These are phyloP conservation scores for Ustilago sp. DNA, from an alignment of 1,284 basidiomycete species.

Conservation along the genomic window DNA sequence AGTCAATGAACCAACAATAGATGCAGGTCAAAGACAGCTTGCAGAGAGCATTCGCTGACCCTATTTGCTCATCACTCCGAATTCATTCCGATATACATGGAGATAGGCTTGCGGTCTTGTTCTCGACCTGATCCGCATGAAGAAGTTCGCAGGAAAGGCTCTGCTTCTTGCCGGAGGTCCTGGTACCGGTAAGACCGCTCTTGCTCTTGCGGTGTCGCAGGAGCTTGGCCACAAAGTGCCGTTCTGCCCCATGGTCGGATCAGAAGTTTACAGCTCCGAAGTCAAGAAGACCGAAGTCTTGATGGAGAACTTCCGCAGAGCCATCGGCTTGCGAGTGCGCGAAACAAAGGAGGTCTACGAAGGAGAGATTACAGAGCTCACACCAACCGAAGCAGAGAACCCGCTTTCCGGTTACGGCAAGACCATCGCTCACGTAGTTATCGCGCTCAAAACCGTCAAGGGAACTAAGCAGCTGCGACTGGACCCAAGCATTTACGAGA, in stretches of 20 bases:
- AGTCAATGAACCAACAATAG: not conserved
- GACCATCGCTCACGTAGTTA: conserved; percentile 95
- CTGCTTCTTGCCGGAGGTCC: conserved; percentile 88
- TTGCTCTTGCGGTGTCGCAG: conserved; percentile 92
- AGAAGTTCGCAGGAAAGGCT: conserved; percentile 91
- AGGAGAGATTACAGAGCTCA: conserved; percentile 96
- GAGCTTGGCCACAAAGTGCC: conserved; percentile 95
- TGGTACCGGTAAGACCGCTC: conserved; percentile 93
- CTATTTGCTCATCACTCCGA: not conserved
- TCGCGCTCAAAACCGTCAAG: conserved; percentile 95
- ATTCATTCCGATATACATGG: not conserved
- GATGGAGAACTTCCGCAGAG: conserved; percentile 93
- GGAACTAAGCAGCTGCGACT: conserved; percentile 97
- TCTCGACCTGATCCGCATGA: conserved; percentile 88
- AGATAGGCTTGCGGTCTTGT: conserved; percentile 82
- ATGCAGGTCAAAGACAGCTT: not conserved
- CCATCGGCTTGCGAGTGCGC: conserved; percentile 78
- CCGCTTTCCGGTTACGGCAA: conserved; percentile 87
- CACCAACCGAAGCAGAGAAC: conserved; percentile 78
- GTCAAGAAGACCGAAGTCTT: conserved; percentile 99
- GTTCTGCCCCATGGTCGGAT: conserved; percentile 98
- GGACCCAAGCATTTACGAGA: conserved; percentile 95
- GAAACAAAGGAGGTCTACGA: conserved; percentile 99
- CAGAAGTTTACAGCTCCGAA: conserved; percentile 95
- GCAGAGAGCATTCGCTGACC: conserved; percentile 71